These are phyloP conservation scores for Aspergillus conjunctus DNA, from an alignment of 495 filamentous ascomycete genomes.

Conservation along the genomic window DNA sequence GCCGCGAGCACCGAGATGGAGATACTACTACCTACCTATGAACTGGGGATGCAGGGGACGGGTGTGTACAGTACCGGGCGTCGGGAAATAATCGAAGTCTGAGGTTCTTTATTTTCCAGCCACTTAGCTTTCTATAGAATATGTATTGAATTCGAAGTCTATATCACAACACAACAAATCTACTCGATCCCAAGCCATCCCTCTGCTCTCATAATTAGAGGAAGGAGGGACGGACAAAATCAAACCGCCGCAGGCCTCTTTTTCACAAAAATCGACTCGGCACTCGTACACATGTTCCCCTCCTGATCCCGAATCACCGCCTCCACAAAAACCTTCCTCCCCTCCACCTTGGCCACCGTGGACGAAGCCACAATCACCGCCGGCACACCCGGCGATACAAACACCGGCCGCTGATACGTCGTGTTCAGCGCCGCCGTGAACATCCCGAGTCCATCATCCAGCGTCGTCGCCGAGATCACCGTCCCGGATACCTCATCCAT, in stretches of 20 bases:
- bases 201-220: neutral
- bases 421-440: slow-evolving; percentile 15
- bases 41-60: slow-evolving; percentile 12
- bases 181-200: neutral
- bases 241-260: slow-evolving; percentile 1
- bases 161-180: slow-evolving; percentile 1
- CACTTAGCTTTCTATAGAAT: neutral
- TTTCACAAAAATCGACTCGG: slow-evolving; percentile 19
- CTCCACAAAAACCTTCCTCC: slow-evolving; percentile 22
- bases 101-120: neutral
- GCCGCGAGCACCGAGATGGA: slow-evolving; percentile 4
- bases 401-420: slow-evolving; percentile 13
- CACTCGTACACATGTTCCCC: slow-evolving; percentile 16
- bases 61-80: slow-evolving; percentile 42
- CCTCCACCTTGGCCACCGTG: slow-evolving; percentile 13
- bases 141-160: neutral
- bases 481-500: slow-evolving; percentile 18
- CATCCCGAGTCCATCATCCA: slow-evolving; percentile 20
- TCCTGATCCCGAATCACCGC: slow-evolving; percentile 14
- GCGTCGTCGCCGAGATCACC: slow-evolving; percentile 1
- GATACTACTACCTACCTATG: slow-evolving; percentile 1
- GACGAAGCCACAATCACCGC: slow-evolving; percentile 16
- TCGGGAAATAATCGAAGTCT: slow-evolving; percentile 21
- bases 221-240: neutral
- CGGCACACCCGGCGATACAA: slow-evolving; percentile 5